phyloP scores from a whole-genome alignment of 2,329 filamentous ascomycete genomes.

The Claviceps quebecensis region DNA sequence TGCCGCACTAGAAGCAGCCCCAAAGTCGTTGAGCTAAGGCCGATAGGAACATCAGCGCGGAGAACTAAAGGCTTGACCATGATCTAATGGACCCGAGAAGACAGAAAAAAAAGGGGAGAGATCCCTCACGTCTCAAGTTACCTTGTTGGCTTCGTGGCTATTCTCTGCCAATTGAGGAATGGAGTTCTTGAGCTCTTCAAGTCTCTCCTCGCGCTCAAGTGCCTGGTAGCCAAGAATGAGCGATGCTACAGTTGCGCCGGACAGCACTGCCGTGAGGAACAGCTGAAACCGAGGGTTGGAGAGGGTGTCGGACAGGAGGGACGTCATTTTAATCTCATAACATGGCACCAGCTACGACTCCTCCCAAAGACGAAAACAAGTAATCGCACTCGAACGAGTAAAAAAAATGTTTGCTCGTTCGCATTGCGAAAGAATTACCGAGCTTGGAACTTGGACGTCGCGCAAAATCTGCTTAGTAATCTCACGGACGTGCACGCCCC shows the following conservation, averaged over 20 bases:
- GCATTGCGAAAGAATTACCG: no score
- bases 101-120: neutral
- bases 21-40: constrained; percentile 45
- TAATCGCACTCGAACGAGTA: no score
- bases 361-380: neutral
- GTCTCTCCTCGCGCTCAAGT: constrained; percentile 38
- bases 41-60: neutral
- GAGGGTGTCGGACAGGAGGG: constrained; percentile 29
- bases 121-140: constrained; percentile 3
- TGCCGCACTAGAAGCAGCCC: constrained; percentile 32
- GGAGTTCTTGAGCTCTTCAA: constrained; percentile 44
- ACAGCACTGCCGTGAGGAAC: constrained; percentile 54
- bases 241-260: constrained; percentile 45
- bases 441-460: neutral
- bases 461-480: constrained; percentile 3
- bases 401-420: no score
- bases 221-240: constrained; percentile 48
- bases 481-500: neutral
- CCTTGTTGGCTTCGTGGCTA: constrained; percentile 10
- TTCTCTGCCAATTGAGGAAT: constrained; percentile 29
- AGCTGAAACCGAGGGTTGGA: constrained; percentile 44
- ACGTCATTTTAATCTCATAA: constrained; percentile 22
- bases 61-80: neutral
- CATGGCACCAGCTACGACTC: constrained; percentile 4
- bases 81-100: no score